Conservation (phyloP, 176 grass and related monocot species). For the maize (Zea mays) region DNA sequence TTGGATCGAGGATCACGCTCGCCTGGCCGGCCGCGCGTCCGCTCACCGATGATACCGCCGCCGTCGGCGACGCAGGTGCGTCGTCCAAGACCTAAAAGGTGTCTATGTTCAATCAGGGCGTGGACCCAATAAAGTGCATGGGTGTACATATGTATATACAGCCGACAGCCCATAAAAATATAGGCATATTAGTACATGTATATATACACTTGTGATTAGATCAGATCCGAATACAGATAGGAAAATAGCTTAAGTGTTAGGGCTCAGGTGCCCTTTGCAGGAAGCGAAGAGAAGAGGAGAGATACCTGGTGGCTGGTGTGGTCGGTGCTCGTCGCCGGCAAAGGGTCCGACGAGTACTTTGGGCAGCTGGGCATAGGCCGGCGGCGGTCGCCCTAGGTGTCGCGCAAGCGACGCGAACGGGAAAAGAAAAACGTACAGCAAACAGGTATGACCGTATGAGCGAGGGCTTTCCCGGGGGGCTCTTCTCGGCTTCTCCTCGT, state of each 20-base stretch:
- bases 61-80: background rate
- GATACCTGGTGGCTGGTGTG: background rate
- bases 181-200: no score
- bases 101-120: background rate
- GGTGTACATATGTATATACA: background rate
- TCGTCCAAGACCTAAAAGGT: background rate
- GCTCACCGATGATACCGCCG: background rate
- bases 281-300: no score
- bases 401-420: background rate
- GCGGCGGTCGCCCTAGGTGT: background rate
- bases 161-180: no score
- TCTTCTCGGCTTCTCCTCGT: background rate
- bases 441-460: background rate
- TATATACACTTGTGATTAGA: no score
- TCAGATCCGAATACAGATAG: no score
- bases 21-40: background rate
- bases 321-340: background rate
- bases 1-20: background rate
- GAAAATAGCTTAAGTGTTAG: no score
- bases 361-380: background rate
- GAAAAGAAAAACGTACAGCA: background rate
- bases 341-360: background rate
- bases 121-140: background rate
- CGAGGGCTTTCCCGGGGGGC: background rate
- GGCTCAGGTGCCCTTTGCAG: no score